Evolutionary conservation across 768 basidiomycete genomes (phyloP), one percentile per base, ranked within the genome.

Genomic region (Flagelloscypha sp.): DNA sequence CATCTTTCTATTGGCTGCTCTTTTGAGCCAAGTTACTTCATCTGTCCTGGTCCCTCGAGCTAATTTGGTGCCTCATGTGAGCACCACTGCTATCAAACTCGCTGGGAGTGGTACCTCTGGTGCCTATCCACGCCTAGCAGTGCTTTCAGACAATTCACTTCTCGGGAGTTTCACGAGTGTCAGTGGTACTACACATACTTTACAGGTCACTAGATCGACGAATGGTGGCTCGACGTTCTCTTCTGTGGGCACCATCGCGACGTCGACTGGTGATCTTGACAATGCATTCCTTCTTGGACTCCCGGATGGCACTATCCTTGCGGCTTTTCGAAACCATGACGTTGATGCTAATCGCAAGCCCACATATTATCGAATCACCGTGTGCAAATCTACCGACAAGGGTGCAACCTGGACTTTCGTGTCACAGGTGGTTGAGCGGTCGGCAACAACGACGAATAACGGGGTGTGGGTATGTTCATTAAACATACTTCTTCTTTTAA

Each of bases 331-430:
- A 9, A 45, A 45, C 22, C 46, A 47, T 27, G 46, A 47, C 22
- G n/a, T n/a, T n/a, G n/a, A n/a, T n/a, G n/a, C n/a, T n/a, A n/a
- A n/a, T n/a, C n/a, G n/a, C n/a, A n/a, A n/a, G n/a, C n/a, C n/a
- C 23, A 39, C 45, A 20, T 42, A 21, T 27, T 46, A 43, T 29
- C 41, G 45, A 37, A 49, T 52, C 18, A 52, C 50, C 8, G 43
- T 46, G 4, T 52, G 17, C 24, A 33, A 48, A 19, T 48, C 46
- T 33, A 24, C 35, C 11, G 46, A 49, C 33, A 37, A 38, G 24
- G 50, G 50, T 13, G 16, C 23, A 27, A 44, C 42, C 8, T 52
- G 50, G 50, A 6, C 34, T 2, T 52, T 46, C 40, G 34, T 52
- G 7, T 47, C 47, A 1, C 50, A 52, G 15, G 42, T 52, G 4